Conservation (phyloP, 768 basidiomycete genomes). For the Phylloporus scabripes region DNA sequence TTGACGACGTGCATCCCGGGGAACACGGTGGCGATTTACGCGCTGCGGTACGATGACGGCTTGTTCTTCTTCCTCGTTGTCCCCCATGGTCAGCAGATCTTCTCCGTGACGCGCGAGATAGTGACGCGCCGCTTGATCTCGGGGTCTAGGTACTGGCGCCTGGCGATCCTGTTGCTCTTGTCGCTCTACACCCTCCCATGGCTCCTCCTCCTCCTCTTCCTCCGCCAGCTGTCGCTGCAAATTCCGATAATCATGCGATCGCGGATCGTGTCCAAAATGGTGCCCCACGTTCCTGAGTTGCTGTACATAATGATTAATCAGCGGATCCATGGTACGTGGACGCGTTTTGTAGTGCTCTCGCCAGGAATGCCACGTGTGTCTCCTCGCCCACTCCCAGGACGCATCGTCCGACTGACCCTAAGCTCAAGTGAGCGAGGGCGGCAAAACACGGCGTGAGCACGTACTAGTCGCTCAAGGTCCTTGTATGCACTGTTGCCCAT, state of each 20-base stretch:
- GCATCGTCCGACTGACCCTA: conserved; percentile 31
- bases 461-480: conserved; percentile 44
- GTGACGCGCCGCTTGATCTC: neutral
- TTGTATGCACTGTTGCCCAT: conserved; percentile 45
- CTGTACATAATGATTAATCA: conserved; percentile 32
- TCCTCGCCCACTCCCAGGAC: conserved; percentile 34
- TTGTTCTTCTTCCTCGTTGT: conserved; percentile 1
- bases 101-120: conserved; percentile 1
- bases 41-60: neutral
- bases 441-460: conserved; percentile 9
- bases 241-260: conserved; percentile 10
- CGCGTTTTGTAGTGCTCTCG: conserved; percentile 54
- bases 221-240: neutral
- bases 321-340: conserved; percentile 33
- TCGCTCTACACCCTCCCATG: conserved; percentile 1
- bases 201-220: conserved; percentile 3
- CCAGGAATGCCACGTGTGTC: conserved; percentile 59
- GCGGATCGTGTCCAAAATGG: conserved; percentile 20
- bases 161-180: neutral
- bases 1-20: conserved; percentile 4
- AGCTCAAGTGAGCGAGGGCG: neutral
- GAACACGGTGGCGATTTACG: conserved; percentile 14
- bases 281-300: conserved; percentile 13
- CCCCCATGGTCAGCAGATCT: neutral
- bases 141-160: neutral